These are phyloP conservation scores for Aspergillus biplanus DNA, from an alignment of 495 filamentous ascomycete species.

Conservation along the genomic window DNA sequence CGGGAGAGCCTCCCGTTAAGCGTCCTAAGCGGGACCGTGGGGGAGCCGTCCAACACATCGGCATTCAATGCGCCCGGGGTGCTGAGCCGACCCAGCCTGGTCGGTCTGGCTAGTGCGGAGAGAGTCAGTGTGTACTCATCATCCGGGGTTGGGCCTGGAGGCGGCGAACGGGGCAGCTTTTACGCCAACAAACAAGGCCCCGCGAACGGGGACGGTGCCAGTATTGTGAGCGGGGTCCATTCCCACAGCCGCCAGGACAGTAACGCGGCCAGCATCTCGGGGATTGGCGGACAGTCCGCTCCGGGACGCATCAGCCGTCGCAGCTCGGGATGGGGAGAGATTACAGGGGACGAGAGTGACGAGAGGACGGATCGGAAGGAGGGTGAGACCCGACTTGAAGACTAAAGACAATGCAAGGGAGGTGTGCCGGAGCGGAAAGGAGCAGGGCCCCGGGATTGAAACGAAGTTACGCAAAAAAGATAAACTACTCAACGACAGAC, in stretches of 20 bases:
- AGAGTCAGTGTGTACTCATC: constrained; percentile 85
- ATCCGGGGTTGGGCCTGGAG: constrained; percentile 65
- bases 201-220: constrained; percentile 68
- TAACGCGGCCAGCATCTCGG: constrained; percentile 73
- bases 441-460: background rate
- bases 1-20: constrained; percentile 86
- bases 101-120: constrained; percentile 70
- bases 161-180: constrained; percentile 78
- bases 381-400: constrained; percentile 11
- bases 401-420: background rate
- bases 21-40: constrained; percentile 79
- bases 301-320: constrained; percentile 59
- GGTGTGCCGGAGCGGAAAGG: background rate
- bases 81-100: constrained; percentile 55
- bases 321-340: constrained; percentile 66
- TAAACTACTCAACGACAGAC: background rate
- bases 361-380: constrained; percentile 32
- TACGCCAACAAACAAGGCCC: constrained; percentile 70
- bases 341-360: constrained; percentile 49
- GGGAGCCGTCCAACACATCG: constrained; percentile 53
- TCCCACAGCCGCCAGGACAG: constrained; percentile 84
- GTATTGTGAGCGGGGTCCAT: constrained; percentile 74
- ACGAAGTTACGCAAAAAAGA: background rate
- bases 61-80: constrained; percentile 55
- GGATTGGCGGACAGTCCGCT: constrained; percentile 39